These are phyloP conservation scores for Ophiocordyceps sinensis DNA, from an alignment of 2,329 filamentous ascomycete genomes.

Conservation along the genomic window DNA sequence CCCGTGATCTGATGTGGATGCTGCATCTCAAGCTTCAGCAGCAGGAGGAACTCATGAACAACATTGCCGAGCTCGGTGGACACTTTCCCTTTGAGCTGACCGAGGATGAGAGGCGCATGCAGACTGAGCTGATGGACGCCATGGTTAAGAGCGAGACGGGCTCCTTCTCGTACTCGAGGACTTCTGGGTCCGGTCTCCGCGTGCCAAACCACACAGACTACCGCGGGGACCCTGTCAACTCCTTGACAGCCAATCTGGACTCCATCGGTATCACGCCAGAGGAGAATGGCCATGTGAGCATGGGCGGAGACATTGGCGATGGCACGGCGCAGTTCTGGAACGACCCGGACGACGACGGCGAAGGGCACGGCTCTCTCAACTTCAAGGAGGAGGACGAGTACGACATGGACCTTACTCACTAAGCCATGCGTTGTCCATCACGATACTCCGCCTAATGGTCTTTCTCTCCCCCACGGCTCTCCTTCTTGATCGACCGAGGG, in stretches of 20 bases:
- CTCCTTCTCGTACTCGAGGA: conserved; percentile 74
- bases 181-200: conserved; percentile 68
- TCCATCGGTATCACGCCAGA: conserved; percentile 23
- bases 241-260: conserved; percentile 21
- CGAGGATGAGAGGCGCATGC: conserved; percentile 93
- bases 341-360: conserved; percentile 57
- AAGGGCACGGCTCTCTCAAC: conserved; percentile 49
- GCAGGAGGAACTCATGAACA: conserved; percentile 72
- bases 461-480: not conserved
- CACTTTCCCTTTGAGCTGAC: conserved; percentile 68
- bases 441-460: not conserved
- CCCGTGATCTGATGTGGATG: conserved; percentile 95
- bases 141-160: conserved; percentile 64
- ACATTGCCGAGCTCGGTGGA: conserved; percentile 57
- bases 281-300: conserved; percentile 20
- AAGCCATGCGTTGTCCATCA: conserved; percentile 1
- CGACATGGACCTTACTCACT: conserved; percentile 55
- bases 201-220: conserved; percentile 91
- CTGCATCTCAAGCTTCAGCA: conserved; percentile 79
- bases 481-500: too few relatives aligned
- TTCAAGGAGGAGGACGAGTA: conserved; percentile 96
- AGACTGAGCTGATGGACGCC: conserved; percentile 77
- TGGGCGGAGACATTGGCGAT: conserved; percentile 32
- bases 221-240: conserved; percentile 60
- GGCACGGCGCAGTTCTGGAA: conserved; percentile 44